A percentile compares a stretch with the other conserved stretches of the same genome.
These are phyloP conservation scores for Gentiana straminea DNA, from an alignment of 257 asterid species.

Conservation along the genomic window DNA sequence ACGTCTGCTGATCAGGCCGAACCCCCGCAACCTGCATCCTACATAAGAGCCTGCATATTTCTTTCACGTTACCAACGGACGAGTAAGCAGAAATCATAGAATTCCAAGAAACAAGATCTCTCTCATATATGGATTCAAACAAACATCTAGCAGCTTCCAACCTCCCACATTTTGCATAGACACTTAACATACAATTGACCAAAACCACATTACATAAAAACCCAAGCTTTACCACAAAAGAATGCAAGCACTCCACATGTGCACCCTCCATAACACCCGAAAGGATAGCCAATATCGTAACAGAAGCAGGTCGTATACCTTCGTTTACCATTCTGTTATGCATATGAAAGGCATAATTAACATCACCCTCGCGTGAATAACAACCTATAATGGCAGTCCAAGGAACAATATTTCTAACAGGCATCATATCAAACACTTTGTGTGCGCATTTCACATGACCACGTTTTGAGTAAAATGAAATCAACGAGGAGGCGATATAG, in stretches of 20 bases:
- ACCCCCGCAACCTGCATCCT: slow-evolving; percentile 42
- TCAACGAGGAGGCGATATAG: slow-evolving; percentile 56
- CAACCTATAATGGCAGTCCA: slow-evolving; percentile 74
- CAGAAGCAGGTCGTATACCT: slow-evolving; percentile 41
- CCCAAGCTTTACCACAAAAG: slow-evolving; percentile 36
- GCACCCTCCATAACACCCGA: slow-evolving; percentile 39
- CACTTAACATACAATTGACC: slow-evolving; percentile 51
- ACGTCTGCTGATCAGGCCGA: slow-evolving; percentile 58
- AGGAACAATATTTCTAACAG: slow-evolving; percentile 45
- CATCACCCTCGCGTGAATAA: slow-evolving; percentile 40
- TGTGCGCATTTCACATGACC: slow-evolving; percentile 26
- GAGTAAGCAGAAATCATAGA: slow-evolving; percentile 61
- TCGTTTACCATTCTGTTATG: slow-evolving; percentile 44
- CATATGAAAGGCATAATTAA: slow-evolving; percentile 35
- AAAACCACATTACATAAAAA: slow-evolving; percentile 26
- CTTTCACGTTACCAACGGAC: slow-evolving; percentile 23
- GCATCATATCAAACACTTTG: slow-evolving; percentile 57
- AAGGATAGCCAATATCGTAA: slow-evolving; percentile 55
- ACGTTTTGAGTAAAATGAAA: slow-evolving; percentile 44
- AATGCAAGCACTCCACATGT: slow-evolving; percentile 37
- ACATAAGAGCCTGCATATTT: slow-evolving; percentile 29
- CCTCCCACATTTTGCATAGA: slow-evolving; percentile 60
- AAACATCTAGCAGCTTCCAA: slow-evolving; percentile 43
- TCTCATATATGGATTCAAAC: slow-evolving; percentile 40
- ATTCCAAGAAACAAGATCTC: slow-evolving; percentile 79